Conservation (phyloP, 306 rosid species). For the Vachellia pachyceras region DNA sequence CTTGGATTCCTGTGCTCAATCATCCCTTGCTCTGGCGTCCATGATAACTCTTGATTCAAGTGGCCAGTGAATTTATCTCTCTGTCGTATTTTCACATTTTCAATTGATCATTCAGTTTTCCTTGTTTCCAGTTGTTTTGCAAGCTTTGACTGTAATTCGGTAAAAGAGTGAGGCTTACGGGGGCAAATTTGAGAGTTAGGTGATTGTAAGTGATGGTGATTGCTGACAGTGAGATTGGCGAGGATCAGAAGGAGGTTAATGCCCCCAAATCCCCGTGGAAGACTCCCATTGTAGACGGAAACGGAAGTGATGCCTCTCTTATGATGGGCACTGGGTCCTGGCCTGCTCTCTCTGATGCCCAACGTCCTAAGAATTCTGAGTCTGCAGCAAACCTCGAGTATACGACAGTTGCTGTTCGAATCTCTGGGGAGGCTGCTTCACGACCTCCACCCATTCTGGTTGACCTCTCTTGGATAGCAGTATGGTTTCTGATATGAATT, state of each 20-base stretch:
- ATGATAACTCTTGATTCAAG: conserved; percentile 22
- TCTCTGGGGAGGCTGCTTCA: conserved; percentile 45
- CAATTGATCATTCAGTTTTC: conserved; percentile 17
- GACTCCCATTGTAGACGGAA: conserved; percentile 58
- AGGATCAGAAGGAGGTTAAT: conserved; percentile 57
- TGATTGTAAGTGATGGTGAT: conserved; percentile 63
- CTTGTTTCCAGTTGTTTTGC: background rate
- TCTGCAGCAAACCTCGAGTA: conserved; percentile 45
- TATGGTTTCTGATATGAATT: conserved; percentile 22
- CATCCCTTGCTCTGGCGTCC: background rate
- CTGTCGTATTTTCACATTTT: background rate
- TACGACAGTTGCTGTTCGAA: conserved; percentile 36
- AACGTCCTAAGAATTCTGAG: conserved; percentile 56
- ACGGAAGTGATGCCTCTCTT: conserved; percentile 58
- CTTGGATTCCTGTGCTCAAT: conserved; percentile 28
- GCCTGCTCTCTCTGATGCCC: conserved; percentile 91
- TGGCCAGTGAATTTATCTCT: conserved; percentile 35
- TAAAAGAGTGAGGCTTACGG: conserved; percentile 13
- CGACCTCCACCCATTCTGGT: conserved; percentile 64
- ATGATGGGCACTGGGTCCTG: conserved; percentile 80
- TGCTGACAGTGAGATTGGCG: conserved; percentile 72
- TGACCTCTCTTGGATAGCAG: conserved; percentile 9
- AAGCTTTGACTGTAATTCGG: conserved; percentile 14
- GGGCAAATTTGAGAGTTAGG: conserved; percentile 6
- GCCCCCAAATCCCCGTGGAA: conserved; percentile 92